Evolutionary conservation across 2,329 filamentous ascomycete species (phyloP), one percentile per base, ranked within the genome.

Genomic region (Aureobasidium musti): DNA sequence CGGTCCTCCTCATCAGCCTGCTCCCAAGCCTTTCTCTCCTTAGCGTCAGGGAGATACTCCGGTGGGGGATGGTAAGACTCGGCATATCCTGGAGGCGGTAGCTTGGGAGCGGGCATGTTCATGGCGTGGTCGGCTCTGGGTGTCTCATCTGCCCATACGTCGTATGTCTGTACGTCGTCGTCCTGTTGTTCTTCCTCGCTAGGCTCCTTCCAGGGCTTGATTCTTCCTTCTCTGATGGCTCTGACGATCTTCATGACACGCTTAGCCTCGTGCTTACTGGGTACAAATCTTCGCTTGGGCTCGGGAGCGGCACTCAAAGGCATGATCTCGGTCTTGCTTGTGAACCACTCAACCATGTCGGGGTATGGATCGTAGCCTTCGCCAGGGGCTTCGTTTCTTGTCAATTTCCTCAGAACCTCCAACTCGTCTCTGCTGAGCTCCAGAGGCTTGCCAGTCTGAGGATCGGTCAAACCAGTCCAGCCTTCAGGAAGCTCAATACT

Each of bases 401-500:
- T 94, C 60, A 99, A 86, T 73, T 91, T 91, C 73, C 89, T 90
- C 70, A 99, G 82, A 68, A 98, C 86, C 75, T 97, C 91, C 71
- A 99, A 79, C 78, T 99, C 93, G 70, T 97, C 91, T 68, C 89
- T 87, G 73, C 86, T 96, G 59, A 99, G 83, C 74, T 96, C 89
- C 71, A 99, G 80, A 26, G 94, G 93, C 78, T 97, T 96, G 70
- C 95, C 96, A 5, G 96, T 99, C 54, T 91, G 86, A 5, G 94
- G 92, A 78, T 99, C 95, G 10, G 92, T 97, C 70, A 98, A 82
- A 67, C 94, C 95, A 64, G 95, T 99, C 92, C 93, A 99, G 70
- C 94, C 95, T 82, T 97, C 92, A 17, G 95, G 95, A 41, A 99
- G 83, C 75, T 99, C 95, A 73, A 99, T 99, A 79, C 91, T 97